A percentile compares a stretch with the other conserved stretches of the same genome.
These are phyloP conservation scores for Cystofilobasidium capitatum DNA, from an alignment of 768 basidiomycete genomes.

Conservation along the genomic window DNA sequence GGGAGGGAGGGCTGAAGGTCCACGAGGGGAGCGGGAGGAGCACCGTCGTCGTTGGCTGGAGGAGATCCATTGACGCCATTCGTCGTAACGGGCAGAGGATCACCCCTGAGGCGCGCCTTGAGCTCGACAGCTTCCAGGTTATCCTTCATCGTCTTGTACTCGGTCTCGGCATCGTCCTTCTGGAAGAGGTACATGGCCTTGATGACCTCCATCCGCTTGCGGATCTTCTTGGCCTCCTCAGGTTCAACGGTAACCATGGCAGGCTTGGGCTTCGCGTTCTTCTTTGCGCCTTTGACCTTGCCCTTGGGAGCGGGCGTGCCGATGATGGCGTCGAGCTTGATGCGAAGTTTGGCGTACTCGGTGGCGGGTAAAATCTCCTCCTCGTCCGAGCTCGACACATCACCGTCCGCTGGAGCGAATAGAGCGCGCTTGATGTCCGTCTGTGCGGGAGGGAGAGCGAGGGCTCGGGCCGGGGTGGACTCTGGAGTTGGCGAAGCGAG, in stretches of 20 bases:
- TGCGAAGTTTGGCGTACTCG: conserved; percentile 23
- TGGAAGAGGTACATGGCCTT: conserved; percentile 39
- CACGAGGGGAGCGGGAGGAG: not conserved
- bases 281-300: conserved; percentile 10
- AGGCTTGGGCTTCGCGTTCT: conserved; percentile 10
- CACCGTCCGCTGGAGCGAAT: conserved; percentile 3
- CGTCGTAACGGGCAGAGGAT: not conserved
- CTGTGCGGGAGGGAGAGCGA: not conserved
- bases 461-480: not conserved
- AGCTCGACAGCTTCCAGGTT: conserved; percentile 43
- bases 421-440: not conserved
- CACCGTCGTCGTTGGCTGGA: not conserved
- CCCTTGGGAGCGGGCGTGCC: not conserved
- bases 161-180: conserved; percentile 35
- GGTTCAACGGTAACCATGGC: conserved; percentile 22
- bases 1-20: conserved; percentile 18
- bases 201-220: conserved; percentile 33
- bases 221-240: conserved; percentile 30
- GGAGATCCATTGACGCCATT: not conserved
- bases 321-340: conserved; percentile 23
- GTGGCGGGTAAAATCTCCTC: conserved; percentile 16
- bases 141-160: conserved; percentile 38
- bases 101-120: conserved; percentile 31
- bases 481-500: not conserved
- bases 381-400: conserved; percentile 13